These are phyloP conservation scores for Sonneratia caseolaris DNA, from an alignment of 345 rosid species.

Conservation along the genomic window DNA sequence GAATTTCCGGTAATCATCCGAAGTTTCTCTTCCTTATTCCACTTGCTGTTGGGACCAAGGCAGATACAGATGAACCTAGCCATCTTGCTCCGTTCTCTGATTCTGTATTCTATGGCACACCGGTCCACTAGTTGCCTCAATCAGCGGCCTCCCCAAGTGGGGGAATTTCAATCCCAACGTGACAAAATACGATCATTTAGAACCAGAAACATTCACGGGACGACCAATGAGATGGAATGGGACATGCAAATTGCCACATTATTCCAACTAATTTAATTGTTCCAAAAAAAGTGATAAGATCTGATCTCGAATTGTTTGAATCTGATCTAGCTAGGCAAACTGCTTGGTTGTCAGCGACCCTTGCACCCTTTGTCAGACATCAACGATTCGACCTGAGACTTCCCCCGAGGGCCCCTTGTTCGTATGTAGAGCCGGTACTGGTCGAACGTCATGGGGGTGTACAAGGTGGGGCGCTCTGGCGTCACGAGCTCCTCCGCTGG, in stretches of 20 bases:
- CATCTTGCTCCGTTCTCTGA: background rate
- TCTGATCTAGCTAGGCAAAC: too few species aligned
- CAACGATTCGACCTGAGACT: slow-evolving; percentile 73
- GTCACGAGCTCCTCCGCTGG: slow-evolving; percentile 63
- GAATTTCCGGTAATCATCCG: background rate
- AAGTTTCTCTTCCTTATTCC: background rate
- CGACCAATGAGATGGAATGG: background rate
- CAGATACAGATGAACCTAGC: slow-evolving; percentile 2
- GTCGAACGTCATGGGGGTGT: slow-evolving; percentile 72
- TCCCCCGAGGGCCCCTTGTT: slow-evolving; percentile 69
- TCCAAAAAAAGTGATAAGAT: too few species aligned
- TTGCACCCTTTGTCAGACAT: slow-evolving; percentile 20
- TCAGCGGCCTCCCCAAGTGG: background rate
- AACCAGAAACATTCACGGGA: slow-evolving; percentile 1
- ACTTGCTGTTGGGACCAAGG: background rate
- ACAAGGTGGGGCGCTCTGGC: slow-evolving; percentile 38
- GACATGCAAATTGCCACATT: background rate
- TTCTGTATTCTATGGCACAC: background rate
- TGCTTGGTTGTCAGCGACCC: too few species aligned
- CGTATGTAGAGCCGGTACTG: slow-evolving; percentile 73
- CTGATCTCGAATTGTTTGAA: too few species aligned
- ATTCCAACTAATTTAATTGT: too few species aligned
- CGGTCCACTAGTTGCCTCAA: slow-evolving; percentile 3
- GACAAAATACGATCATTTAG: background rate
- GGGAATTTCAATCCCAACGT: background rate